phyloP scores from a whole-genome alignment of 768 basidiomycete genomes.

The Rhizopogon vesiculosus region DNA sequence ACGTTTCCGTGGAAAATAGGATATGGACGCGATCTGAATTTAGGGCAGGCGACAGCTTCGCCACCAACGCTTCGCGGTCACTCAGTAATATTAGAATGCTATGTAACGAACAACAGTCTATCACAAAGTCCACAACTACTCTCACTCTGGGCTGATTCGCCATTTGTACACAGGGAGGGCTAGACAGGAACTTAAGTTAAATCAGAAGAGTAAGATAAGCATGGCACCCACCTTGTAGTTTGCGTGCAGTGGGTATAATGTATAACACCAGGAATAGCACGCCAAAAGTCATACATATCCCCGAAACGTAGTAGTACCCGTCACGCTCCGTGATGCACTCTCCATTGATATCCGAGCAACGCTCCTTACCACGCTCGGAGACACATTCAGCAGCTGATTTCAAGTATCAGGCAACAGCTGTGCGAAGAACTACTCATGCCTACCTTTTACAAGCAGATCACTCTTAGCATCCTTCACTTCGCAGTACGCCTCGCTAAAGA shows the following conservation, averaged over 20 bases:
- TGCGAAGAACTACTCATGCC: constrained; percentile 5
- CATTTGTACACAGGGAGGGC: constrained; percentile 67
- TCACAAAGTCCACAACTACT: neutral
- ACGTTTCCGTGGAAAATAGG: constrained; percentile 22
- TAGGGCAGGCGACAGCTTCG: constrained; percentile 25
- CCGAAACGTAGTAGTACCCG: constrained; percentile 87
- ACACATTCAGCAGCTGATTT: constrained; percentile 78
- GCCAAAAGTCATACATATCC: constrained; percentile 77
- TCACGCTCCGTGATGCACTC: constrained; percentile 80
- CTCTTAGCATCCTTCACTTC: constrained; percentile 55
- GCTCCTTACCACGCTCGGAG: constrained; percentile 82
- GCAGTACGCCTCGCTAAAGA: constrained; percentile 83
- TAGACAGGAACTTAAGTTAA: constrained; percentile 22
- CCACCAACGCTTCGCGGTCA: neutral
- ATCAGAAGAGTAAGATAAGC: neutral
- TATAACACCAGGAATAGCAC: constrained; percentile 65
- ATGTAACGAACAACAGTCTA: neutral
- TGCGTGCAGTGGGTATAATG: constrained; percentile 80
- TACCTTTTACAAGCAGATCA: constrained; percentile 54
- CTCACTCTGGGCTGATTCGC: constrained; percentile 47
- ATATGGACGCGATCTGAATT: constrained; percentile 13
- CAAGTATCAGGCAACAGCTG: constrained; percentile 7
- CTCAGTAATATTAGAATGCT: neutral
- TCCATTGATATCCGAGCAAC: constrained; percentile 73
- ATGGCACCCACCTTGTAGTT: constrained; percentile 69